Evolutionary conservation across 2,329 filamentous ascomycete species (phyloP).

Genomic region (Ophiostoma quercus): DNA sequence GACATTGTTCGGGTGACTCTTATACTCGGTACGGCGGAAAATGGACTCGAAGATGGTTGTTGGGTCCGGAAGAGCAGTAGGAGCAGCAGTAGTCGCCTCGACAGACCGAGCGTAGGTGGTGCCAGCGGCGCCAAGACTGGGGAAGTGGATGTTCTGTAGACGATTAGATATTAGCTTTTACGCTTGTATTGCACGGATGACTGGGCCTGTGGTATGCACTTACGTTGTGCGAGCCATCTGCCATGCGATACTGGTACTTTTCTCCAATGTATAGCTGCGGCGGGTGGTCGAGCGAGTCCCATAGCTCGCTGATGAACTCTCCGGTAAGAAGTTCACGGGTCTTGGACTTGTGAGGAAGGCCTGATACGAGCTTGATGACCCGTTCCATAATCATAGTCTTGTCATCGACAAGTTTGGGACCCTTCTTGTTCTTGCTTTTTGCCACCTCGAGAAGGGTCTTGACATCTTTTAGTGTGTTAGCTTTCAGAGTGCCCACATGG

Average conservation of each 20-base stretch:
- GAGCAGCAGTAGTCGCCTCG: slow-evolving; percentile 52
- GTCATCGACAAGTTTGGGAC: slow-evolving; percentile 61
- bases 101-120: slow-evolving; percentile 63
- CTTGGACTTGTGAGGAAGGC: slow-evolving; percentile 57
- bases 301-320: slow-evolving; percentile 62
- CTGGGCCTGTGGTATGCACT: slow-evolving; percentile 24
- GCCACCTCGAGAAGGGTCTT: neutral
- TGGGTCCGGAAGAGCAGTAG: slow-evolving; percentile 63
- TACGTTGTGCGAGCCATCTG: slow-evolving; percentile 66
- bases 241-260: slow-evolving; percentile 59
- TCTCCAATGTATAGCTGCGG: slow-evolving; percentile 60
- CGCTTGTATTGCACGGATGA: neutral
- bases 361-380: slow-evolving; percentile 63
- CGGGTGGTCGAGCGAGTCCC: slow-evolving; percentile 67
- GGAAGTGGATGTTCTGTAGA: slow-evolving; percentile 56
- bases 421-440: slow-evolving; percentile 40
- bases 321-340: slow-evolving; percentile 60
- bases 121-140: slow-evolving; percentile 61
- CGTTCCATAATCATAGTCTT: slow-evolving; percentile 73
- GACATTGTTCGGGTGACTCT: slow-evolving; percentile 63
- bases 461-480: neutral
- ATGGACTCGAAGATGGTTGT: slow-evolving; percentile 57
- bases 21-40: slow-evolving; percentile 51
- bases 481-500: neutral
- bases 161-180: neutral